phyloP scores from a whole-genome alignment of 345 rosid species.

The Murraya koenigii region DNA sequence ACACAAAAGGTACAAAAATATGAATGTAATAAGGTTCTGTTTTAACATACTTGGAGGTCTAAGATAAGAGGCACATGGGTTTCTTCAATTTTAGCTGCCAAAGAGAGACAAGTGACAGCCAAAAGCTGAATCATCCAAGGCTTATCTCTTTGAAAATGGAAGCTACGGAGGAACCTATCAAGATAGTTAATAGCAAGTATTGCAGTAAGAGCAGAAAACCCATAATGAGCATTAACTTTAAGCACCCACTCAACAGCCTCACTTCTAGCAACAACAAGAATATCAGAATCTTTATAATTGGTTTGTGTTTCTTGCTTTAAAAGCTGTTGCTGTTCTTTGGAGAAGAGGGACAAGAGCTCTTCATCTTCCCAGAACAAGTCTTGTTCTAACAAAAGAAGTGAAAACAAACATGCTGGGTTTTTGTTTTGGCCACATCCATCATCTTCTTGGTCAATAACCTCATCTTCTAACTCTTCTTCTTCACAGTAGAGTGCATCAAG shows the following conservation, averaged over 20 bases:
- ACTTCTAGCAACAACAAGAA: slow-evolving; percentile 42
- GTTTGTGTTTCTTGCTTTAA: neutral
- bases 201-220: slow-evolving; percentile 71
- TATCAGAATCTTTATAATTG: slow-evolving; percentile 19
- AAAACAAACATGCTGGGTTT: slow-evolving; percentile 21
- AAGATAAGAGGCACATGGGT: slow-evolving; percentile 73
- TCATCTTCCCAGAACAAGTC: slow-evolving; percentile 78
- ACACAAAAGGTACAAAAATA: neutral
- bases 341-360: slow-evolving; percentile 63
- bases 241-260: slow-evolving; percentile 84
- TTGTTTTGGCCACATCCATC: neutral
- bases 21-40: neutral
- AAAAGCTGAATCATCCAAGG: slow-evolving; percentile 94
- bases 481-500: slow-evolving; percentile 71
- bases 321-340: slow-evolving; percentile 48
- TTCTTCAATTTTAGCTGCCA: slow-evolving; percentile 97
- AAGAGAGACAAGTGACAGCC: slow-evolving; percentile 83
- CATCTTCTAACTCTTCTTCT: slow-evolving; percentile 57
- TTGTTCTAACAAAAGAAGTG: slow-evolving; percentile 47
- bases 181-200: slow-evolving; percentile 75
- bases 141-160: slow-evolving; percentile 52
- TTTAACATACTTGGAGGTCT: slow-evolving; percentile 68
- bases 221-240: slow-evolving; percentile 56
- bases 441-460: slow-evolving; percentile 16
- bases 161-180: slow-evolving; percentile 65